Base-by-base conservation (phyloP, 73 alveolate genomes). In the Vitrella brassicaformis region DNA sequence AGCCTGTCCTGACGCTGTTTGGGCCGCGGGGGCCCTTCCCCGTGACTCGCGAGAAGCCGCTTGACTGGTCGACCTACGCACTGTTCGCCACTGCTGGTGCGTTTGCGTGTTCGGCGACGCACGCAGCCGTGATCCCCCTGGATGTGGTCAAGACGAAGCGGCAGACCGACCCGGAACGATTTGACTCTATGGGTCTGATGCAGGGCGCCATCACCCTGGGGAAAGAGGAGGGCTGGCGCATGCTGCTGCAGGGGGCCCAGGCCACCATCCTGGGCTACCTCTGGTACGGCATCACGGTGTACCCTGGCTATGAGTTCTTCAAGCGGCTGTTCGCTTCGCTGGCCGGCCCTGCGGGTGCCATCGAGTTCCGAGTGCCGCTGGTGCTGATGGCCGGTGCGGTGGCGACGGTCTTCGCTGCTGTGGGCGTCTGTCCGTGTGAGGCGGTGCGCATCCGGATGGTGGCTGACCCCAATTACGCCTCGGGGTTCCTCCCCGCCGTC, bases 381-480 rank as follows among this genome's bases (percentile, higher is more conserved):
- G 78, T 77, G 28, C 32, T 77, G 18, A 30, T 77, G 47, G 69
- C 78, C 22, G 84, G 84, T 9, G 84, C 84, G 14, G 45, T 47
- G 68, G 84, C 84, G 66, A 77, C 84, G 1, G 77, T 77, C 56
- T 68, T 77, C 47, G 84, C 84, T 27, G 67, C 78, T 72, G 28
- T 77, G 18, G 84, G 78, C 39, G 84, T 77, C 18, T 68, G 84
- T 78, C 84, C 84, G 27, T 74, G 72, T 0, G 84, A 77, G 30
- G 84, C 84, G 47, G 68, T 74, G 47, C 84, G 84, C 31, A 77
- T 77, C 28, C 84, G 84, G 78, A 46, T 68, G 84, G 84, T 77
- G 47, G 71, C 71, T 0, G 72, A 69, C 47, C 72, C 64, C 56
- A 39, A 14, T 39, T 39, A 8, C 56, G 56, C 56, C 14, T 8